Base-by-base conservation (phyloP, 1,284 basidiomycete genomes). In the Rugosomyces carneus region DNA sequence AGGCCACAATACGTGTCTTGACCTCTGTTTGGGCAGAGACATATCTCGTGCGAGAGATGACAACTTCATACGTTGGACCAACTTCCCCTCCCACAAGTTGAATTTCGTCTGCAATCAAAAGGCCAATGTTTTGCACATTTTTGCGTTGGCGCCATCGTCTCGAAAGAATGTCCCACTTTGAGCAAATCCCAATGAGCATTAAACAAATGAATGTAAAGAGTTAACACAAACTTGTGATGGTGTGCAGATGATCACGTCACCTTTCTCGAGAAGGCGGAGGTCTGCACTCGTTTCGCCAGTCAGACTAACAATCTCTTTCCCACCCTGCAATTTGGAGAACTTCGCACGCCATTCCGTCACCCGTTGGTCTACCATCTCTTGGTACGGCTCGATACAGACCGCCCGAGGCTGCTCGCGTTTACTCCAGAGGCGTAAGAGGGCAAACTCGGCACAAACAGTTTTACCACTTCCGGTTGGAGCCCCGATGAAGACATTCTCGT, bases 401-500 rank as follows among this genome's bases (percentile, higher is more conserved):
- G 93, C 93, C n/a, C 94, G 78, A 18, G 80, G 76, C 35, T 83
- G 76, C 50, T 93, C 86, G 1, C 75, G 70, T 65, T 92, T 89
- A 49, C 86, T 88, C 95, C 94, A 99, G 0, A 98, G 67, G 15
- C 93, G 80, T 42, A 98, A 68, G 9, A 99, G 71, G 0, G 95
- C 95, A 50, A 99, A 94, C 66, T 99, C 96, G 0, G 93, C 94
- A 57, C 93, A 97, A 36, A 98, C 86, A 0, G 93, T 98, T 76
- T 99, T 99, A 24, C 96, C 95, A 48, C 89, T 93, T 8, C 96
- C 95, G 0, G 93, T 93, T 0, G 96, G 95, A 0, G 94, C 95
- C 19, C 93, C 94, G 47, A 99, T 84, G 60, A 99, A 92, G 34
- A 95, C 86, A 58, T 93, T 96, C 61, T 98, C 94, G 61, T 98